phyloP scores from a whole-genome alignment of 129 eudicot genomes.

The Daucus carota region DNA sequence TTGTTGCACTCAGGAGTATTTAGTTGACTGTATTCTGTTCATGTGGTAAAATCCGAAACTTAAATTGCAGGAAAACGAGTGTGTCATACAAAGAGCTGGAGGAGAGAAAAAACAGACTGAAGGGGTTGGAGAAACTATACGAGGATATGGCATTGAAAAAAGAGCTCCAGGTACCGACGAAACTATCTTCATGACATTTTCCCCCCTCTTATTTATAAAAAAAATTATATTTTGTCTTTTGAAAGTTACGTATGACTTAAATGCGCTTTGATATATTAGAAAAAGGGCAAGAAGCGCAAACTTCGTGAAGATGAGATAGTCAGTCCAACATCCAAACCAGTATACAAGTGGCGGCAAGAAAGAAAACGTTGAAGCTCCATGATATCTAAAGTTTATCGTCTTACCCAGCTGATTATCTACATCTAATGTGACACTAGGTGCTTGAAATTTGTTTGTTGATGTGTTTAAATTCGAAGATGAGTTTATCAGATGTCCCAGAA shows the following conservation, averaged over 20 bases:
- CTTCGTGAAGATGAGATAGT: constrained; percentile 82
- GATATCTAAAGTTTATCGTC: neutral
- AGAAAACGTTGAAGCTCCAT: constrained; percentile 47
- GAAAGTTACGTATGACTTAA: neutral
- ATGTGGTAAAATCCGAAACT: neutral
- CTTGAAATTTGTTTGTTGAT: neutral
- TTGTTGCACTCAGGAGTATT: neutral
- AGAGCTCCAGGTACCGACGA: constrained; percentile 58
- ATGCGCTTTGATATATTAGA: constrained; percentile 31
- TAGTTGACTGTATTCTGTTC: neutral
- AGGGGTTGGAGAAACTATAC: constrained; percentile 56
- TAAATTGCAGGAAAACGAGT: constrained; percentile 43
- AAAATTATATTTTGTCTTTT: no score
- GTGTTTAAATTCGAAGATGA: neutral
- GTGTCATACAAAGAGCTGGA: constrained; percentile 70
- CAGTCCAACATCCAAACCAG: constrained; percentile 51
- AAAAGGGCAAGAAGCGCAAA: constrained; percentile 76
- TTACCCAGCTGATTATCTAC: neutral
- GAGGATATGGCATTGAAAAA: constrained; percentile 73
- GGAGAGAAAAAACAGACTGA: constrained; percentile 52
- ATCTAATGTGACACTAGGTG: neutral
- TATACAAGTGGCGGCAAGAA: constrained; percentile 76
- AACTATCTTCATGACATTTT: neutral
- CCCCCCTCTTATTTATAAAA: no score
- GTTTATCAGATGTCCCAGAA: neutral